A percentile compares a stretch with the other conserved stretches of the same genome.
phyloP scores from a whole-genome alignment of 1,284 basidiomycete genomes.

The Leccinum fuscescens region DNA sequence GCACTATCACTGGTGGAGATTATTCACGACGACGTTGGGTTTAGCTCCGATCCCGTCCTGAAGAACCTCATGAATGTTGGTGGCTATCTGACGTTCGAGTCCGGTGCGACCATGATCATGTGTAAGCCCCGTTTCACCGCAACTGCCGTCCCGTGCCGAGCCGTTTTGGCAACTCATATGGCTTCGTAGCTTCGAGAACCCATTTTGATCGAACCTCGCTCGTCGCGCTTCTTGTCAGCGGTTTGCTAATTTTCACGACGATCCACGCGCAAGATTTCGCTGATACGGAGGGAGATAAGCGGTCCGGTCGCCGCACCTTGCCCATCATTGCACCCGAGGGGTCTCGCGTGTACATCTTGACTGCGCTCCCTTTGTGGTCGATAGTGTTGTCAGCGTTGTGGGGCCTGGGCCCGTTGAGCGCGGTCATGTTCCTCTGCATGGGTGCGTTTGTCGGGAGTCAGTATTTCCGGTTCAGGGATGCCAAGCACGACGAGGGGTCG shows the following conservation, averaged over 20 bases:
- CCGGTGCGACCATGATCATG: constrained; percentile 33
- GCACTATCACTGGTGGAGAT: constrained; percentile 17
- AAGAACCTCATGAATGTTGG: constrained; percentile 32
- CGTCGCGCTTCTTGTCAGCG: constrained; percentile 29
- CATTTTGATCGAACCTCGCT: constrained; percentile 17
- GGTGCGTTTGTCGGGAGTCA: constrained; percentile 18
- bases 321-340: constrained; percentile 36
- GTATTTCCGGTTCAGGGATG: constrained; percentile 16
- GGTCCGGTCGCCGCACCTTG: constrained; percentile 38
- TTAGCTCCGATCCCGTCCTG: constrained; percentile 22
- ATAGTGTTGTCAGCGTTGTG: constrained; percentile 15
- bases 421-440: constrained; percentile 11
- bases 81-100: constrained; percentile 35
- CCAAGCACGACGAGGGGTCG: constrained; percentile 14
- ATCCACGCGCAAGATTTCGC: constrained; percentile 44
- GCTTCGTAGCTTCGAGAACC: constrained; percentile 4
- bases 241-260: constrained; percentile 36
- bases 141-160: neutral
- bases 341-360: constrained; percentile 22
- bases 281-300: constrained; percentile 40
- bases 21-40: constrained; percentile 30
- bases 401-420: constrained; percentile 12
- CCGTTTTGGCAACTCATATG: neutral
- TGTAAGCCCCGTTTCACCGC: constrained; percentile 20
- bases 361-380: constrained; percentile 21